phyloP scores from a whole-genome alignment of 331 rosid genomes.

The Malus hybrid region DNA sequence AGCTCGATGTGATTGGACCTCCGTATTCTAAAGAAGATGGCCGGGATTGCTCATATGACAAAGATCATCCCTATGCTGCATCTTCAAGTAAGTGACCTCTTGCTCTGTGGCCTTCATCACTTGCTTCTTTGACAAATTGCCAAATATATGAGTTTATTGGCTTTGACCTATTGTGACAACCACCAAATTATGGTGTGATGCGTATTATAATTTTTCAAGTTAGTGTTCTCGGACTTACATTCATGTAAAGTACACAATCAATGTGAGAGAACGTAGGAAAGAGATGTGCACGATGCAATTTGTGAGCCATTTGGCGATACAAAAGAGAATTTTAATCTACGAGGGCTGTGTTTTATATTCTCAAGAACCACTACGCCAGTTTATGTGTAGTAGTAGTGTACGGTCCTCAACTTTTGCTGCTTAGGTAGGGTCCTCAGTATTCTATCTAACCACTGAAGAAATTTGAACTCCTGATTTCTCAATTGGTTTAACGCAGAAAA shows the following conservation, averaged over 20 bases:
- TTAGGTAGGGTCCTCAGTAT: neutral
- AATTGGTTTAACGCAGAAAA: too few relatives aligned
- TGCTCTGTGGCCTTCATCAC: neutral
- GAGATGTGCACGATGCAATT: neutral
- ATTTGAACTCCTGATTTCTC: neutral
- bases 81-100: slow-evolving; percentile 30
- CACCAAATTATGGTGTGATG: neutral
- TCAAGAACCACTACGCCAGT: neutral
- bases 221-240: neutral
- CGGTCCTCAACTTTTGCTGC: neutral
- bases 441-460: neutral
- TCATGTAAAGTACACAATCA: neutral
- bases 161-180: neutral
- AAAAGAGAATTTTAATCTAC: neutral
- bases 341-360: neutral
- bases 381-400: neutral
- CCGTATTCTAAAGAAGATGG: slow-evolving; percentile 73
- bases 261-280: neutral
- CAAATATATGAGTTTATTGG: neutral
- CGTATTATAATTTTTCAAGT: neutral
- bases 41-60: slow-evolving; percentile 70
- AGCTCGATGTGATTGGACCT: slow-evolving; percentile 89
- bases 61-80: slow-evolving; percentile 42
- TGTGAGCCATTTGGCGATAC: neutral
- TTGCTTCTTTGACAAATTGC: neutral